Percentiles rank a stretch among this genome's conserved stretches.
phyloP scores from a whole-genome alignment of 192 early-diverging fungal genomes.

The Lobosporangium transversale region DNA sequence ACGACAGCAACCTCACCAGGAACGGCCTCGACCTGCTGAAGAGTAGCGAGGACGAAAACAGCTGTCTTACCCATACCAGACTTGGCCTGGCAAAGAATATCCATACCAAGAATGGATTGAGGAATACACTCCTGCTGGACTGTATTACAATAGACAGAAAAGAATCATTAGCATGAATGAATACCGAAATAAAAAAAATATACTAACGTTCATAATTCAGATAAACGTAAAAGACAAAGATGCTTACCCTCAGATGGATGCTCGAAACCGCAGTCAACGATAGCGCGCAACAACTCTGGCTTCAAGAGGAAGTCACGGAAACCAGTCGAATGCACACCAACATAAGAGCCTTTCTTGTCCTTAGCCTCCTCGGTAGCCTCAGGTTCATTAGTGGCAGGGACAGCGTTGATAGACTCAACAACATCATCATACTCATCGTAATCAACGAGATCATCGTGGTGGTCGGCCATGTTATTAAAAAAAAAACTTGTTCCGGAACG shows the following conservation, averaged over 20 bases:
- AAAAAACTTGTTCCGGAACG: neutral
- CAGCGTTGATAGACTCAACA: slow-evolving; percentile 66
- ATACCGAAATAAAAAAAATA: too few relatives aligned
- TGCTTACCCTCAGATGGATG: slow-evolving; percentile 92
- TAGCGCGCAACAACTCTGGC: slow-evolving; percentile 94
- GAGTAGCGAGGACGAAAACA: slow-evolving; percentile 94
- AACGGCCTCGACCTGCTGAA: slow-evolving; percentile 91
- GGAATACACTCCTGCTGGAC: slow-evolving; percentile 99
- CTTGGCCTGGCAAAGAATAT: slow-evolving; percentile 98
- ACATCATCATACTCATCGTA: slow-evolving; percentile 96
- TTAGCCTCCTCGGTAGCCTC: slow-evolving; percentile 72
- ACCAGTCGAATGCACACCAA: slow-evolving; percentile 97
- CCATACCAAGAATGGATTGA: slow-evolving; percentile 95
- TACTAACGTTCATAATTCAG: too few relatives aligned
- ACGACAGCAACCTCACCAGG: slow-evolving; percentile 87
- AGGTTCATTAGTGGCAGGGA: slow-evolving; percentile 55
- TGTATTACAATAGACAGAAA: slow-evolving; percentile 43
- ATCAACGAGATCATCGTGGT: slow-evolving; percentile 95
- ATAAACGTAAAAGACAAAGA: too few relatives aligned
- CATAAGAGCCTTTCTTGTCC: slow-evolving; percentile 97
- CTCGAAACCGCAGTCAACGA: slow-evolving; percentile 99
- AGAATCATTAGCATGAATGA: too few relatives aligned
- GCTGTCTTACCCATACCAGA: slow-evolving; percentile 99
- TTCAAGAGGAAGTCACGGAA: slow-evolving; percentile 98
- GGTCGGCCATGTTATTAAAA: slow-evolving; percentile 56